Base-by-base conservation (phyloP, 495 filamentous ascomycete genomes). In the Talaromyces stipitatus region DNA sequence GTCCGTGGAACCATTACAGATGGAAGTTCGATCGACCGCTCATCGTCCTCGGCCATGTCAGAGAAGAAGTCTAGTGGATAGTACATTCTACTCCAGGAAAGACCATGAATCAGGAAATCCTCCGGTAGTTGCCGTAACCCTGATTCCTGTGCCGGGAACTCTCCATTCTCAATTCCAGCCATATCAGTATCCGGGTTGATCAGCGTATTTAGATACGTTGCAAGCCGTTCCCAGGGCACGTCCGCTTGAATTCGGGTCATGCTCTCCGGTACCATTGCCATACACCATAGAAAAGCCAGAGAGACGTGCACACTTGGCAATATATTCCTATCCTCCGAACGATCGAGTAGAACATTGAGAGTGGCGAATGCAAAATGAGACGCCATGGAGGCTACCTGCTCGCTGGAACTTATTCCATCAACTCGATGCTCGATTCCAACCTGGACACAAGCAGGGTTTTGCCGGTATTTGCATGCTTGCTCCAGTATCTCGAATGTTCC, bases 71-170 rank as follows among this genome's bases (percentile, higher is more conserved):
- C 66, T 1, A 72, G 59, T 0, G 89, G 89, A 55, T 85, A 94
- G 56, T 91, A 89, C 11, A 70, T 64, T 36, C 83, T 77, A 3
- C 80, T 81, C 83, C 85, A 95, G 4, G 85, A 64, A 16, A 91
- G 80, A 0, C 91, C 94, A 4, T 87, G 80, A 55, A 95, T 82
- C 0, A 84, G 74, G 58, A 84, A 96, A 60, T 97, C 92, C 59
- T 97, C 92, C 0, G 89, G 85, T 0, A 96, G 66, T 4, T 90
- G 89, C 16, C 80, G 72, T 10, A 63, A 72, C n/a, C 73, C 78
- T 41, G 83, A 78, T 2, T 83, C 73, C 4, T 76, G 64, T 50
- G 65, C 58, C 0, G 82, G 85, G 48, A 88, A 87, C 0, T 61
- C 59, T 33, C 76, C 63, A 28, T 64, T 62, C 48, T 83, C 79